Percentiles rank a stretch among this genome's conserved stretches.
These are phyloP conservation scores for Aspergillus eucalypticola DNA, from an alignment of 2,329 filamentous ascomycete species.

Conservation along the genomic window DNA sequence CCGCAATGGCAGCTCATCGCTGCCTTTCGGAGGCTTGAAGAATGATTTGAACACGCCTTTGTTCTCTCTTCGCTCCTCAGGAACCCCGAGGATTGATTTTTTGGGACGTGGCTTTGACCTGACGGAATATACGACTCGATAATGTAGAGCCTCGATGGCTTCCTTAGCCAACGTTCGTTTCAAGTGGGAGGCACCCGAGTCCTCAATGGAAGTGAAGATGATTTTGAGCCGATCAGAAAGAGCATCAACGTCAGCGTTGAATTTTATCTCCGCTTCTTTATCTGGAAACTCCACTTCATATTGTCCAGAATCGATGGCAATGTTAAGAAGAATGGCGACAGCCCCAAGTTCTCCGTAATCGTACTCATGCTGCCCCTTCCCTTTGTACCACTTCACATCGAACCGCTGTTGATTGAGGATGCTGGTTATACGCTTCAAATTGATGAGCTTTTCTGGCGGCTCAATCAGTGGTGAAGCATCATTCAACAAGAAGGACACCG, in stretches of 20 bases:
- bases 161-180: slow-evolving; percentile 75
- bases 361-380: slow-evolving; percentile 26
- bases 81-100: slow-evolving; percentile 44
- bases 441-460: slow-evolving; percentile 27
- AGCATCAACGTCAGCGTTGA: slow-evolving; percentile 71
- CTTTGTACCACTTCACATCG: slow-evolving; percentile 30
- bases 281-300: slow-evolving; percentile 34
- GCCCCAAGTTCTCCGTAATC: slow-evolving; percentile 70
- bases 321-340: slow-evolving; percentile 68
- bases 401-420: slow-evolving; percentile 35
- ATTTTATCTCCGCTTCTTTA: slow-evolving; percentile 48
- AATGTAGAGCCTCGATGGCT: slow-evolving; percentile 70
- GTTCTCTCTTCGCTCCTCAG: slow-evolving; percentile 14
- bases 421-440: slow-evolving; percentile 33
- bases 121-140: slow-evolving; percentile 70
- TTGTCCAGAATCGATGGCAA: slow-evolving; percentile 69
- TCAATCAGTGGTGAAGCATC: slow-evolving; percentile 31
- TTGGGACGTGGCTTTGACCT: slow-evolving; percentile 63
- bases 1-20: slow-evolving; percentile 6
- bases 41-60: not conserved
- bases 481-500: slow-evolving; percentile 37
- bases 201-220: slow-evolving; percentile 65
- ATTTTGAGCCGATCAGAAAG: slow-evolving; percentile 61
- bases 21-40: not conserved
- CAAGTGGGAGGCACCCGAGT: slow-evolving; percentile 71